Evolutionary conservation across 2,329 filamentous ascomycete species (phyloP).

Genomic region (Stachybotrys echinatus): DNA sequence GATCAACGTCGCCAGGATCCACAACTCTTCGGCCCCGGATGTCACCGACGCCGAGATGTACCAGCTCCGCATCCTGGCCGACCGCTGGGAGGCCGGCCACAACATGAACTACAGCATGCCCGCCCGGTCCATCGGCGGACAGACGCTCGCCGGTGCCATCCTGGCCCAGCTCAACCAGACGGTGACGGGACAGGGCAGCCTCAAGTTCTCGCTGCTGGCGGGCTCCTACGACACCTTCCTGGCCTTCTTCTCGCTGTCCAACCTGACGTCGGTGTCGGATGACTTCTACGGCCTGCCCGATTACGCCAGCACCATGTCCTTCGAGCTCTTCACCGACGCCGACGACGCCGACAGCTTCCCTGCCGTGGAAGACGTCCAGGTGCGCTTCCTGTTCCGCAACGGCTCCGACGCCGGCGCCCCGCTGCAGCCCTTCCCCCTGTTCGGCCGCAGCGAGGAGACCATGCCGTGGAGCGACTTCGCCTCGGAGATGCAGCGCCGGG

Average conservation of each 20-base stretch:
- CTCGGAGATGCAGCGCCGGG: constrained; percentile 18
- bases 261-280: constrained; percentile 17
- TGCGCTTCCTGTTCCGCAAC: constrained; percentile 29
- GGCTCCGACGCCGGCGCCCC: constrained; percentile 17
- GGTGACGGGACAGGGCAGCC: constrained; percentile 18
- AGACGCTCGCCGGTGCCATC: constrained; percentile 23
- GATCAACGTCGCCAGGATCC: constrained; percentile 27
- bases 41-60: constrained; percentile 23
- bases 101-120: constrained; percentile 24
- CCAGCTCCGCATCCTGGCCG: constrained; percentile 25
- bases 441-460: constrained; percentile 19
- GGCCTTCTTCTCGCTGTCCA: constrained; percentile 25
- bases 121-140: constrained; percentile 21
- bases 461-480: constrained; percentile 22
- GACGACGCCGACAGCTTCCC: constrained; percentile 17
- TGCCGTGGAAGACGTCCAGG: constrained; percentile 15
- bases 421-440: constrained; percentile 22
- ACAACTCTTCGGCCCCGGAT: constrained; percentile 21
- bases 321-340: constrained; percentile 24
- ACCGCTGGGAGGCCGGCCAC: constrained; percentile 23
- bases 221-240: constrained; percentile 30
- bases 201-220: constrained; percentile 27
- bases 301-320: constrained; percentile 29
- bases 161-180: constrained; percentile 25
- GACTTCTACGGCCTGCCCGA: constrained; percentile 26